Conservation (phyloP, 371 early-diverging fungal genomes). For the Batkoa obscura region DNA sequence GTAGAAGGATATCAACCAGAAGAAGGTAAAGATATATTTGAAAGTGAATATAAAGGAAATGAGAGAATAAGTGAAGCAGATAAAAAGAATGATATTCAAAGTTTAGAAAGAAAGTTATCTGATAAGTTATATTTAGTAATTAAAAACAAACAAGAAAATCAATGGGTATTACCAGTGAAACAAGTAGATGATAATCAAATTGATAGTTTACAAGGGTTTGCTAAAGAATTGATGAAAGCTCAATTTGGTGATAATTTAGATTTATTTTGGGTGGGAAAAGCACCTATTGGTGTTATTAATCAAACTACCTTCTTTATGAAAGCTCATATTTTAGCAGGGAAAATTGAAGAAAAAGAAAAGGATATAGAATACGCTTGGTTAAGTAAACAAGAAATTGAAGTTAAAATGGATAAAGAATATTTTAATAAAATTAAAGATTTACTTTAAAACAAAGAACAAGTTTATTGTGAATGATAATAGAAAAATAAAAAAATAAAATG, state of each 20-base stretch:
- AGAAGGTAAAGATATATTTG: constrained; percentile 2
- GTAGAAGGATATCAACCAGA: constrained; percentile 9
- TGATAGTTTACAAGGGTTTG: too few relatives aligned
- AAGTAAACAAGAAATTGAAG: constrained; percentile 47
- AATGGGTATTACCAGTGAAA: constrained; percentile 34
- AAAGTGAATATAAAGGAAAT: not conserved
- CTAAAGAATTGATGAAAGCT: too few relatives aligned
- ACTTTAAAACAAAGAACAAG: constrained; percentile 20
- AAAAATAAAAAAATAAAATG: too few relatives aligned
- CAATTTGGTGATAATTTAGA: too few relatives aligned
- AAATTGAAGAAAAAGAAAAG: constrained; percentile 21
- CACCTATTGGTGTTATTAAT: too few relatives aligned
- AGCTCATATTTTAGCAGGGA: too few relatives aligned
- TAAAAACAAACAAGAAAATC: constrained; percentile 20
- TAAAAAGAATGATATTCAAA: constrained; percentile 32
- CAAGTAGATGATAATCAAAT: too few relatives aligned
- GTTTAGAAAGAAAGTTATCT: constrained; percentile 55
- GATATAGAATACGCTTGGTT: constrained; percentile 71
- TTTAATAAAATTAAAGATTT: constrained; percentile 44
- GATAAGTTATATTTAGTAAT: constrained; percentile 55
- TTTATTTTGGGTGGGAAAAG: too few relatives aligned
- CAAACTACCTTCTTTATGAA: too few relatives aligned
- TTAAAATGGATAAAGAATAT: constrained; percentile 40
- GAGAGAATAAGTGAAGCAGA: constrained; percentile 44
- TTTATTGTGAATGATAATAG: not conserved